Evolutionary conservation across 2,329 filamentous ascomycete genomes (phyloP).

Genomic region (Camptophora hylomeconis): DNA sequence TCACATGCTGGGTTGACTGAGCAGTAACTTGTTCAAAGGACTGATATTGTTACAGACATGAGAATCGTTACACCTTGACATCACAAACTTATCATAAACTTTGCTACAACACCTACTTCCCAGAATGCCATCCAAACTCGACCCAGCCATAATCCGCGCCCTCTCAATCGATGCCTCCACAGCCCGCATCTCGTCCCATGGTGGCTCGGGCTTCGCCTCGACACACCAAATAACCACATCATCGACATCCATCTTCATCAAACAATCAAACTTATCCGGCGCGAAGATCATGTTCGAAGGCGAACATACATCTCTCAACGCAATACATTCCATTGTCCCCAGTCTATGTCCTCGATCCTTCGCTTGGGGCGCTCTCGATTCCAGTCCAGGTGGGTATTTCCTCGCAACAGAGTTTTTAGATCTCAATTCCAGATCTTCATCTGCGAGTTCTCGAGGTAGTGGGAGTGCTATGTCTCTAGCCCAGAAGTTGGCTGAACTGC

Average conservation of each 20-base stretch:
- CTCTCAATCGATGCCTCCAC: slow-evolving; percentile 25
- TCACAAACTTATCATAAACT: no score
- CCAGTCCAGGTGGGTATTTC: slow-evolving; percentile 36
- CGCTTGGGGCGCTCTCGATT: slow-evolving; percentile 51
- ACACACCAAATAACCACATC: slow-evolving; percentile 27
- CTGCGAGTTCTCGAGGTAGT: slow-evolving; percentile 31
- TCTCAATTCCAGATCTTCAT: slow-evolving; percentile 29
- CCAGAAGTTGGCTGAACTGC: slow-evolving; percentile 63
- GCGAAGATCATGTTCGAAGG: slow-evolving; percentile 40
- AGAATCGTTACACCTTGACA: no score
- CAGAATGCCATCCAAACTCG: slow-evolving; percentile 11
- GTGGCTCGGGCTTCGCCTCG: slow-evolving; percentile 31
- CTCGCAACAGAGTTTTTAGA: slow-evolving; percentile 71
- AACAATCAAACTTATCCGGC: slow-evolving; percentile 22
- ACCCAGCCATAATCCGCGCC: slow-evolving; percentile 24
- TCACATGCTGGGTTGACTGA: no score
- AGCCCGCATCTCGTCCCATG: slow-evolving; percentile 24
- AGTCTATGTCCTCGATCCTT: slow-evolving; percentile 63
- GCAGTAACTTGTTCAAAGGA: no score
- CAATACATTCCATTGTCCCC: slow-evolving; percentile 59
- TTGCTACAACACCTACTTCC: no score
- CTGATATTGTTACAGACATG: no score
- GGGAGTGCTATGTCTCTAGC: slow-evolving; percentile 50
- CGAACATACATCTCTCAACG: slow-evolving; percentile 73
- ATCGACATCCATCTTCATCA: slow-evolving; percentile 27